These are phyloP conservation scores for Trichoderma erinaceum DNA, from an alignment of 495 filamentous ascomycete genomes.

Conservation along the genomic window DNA sequence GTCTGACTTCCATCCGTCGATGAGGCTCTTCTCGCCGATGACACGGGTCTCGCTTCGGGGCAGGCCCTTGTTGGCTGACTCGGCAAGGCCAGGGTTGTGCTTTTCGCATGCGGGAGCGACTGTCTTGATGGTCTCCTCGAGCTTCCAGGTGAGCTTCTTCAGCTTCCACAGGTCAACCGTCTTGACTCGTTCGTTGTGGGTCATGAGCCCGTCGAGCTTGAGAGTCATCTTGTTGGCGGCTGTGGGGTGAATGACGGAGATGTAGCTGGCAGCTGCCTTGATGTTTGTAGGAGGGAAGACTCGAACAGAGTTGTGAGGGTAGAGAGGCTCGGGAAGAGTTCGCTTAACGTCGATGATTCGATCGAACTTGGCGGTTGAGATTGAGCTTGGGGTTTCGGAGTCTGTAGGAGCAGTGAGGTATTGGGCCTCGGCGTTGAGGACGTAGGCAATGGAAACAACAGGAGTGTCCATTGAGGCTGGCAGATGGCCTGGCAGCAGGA, in stretches of 20 bases:
- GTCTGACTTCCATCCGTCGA: constrained; percentile 91
- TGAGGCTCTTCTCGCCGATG: constrained; percentile 47
- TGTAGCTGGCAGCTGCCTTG: constrained; percentile 70
- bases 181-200: constrained; percentile 47
- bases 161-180: constrained; percentile 71
- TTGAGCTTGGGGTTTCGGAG: constrained; percentile 20
- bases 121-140: constrained; percentile 78
- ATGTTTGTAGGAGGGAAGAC: constrained; percentile 96
- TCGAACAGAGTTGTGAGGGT: constrained; percentile 74
- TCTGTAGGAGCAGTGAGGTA: constrained; percentile 47
- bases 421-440: constrained; percentile 62
- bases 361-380: constrained; percentile 48
- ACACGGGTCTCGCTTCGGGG: constrained; percentile 69
- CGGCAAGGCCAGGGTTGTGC: constrained; percentile 56
- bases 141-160: constrained; percentile 84
- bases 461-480: constrained; percentile 72
- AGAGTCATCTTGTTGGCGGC: constrained; percentile 74
- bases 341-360: constrained; percentile 66
- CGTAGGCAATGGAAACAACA: constrained; percentile 71
- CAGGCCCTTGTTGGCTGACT: constrained; percentile 59
- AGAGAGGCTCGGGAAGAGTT: constrained; percentile 52
- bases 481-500: constrained; percentile 77
- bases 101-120: constrained; percentile 76
- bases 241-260: constrained; percentile 79
- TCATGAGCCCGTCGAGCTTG: constrained; percentile 71